A percentile compares a stretch with the other conserved stretches of the same genome.
phyloP scores from a whole-genome alignment of 192 early-diverging fungal species.

The Backusella morwellensis region DNA sequence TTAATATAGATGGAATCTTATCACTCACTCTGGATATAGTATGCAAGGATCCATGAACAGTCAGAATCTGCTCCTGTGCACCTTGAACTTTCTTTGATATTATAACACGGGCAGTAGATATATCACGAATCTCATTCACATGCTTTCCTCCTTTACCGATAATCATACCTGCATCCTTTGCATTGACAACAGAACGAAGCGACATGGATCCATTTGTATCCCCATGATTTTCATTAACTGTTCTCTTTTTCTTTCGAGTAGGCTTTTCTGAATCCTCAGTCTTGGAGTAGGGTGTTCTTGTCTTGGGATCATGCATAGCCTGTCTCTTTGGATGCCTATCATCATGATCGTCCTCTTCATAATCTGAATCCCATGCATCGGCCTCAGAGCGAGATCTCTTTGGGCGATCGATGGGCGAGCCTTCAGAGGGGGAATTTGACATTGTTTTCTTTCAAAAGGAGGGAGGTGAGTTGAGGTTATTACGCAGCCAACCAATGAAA shows the following conservation, averaged over 20 bases:
- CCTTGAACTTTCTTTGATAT: slow-evolving; percentile 84
- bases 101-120: slow-evolving; percentile 81
- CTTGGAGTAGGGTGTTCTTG: slow-evolving; percentile 26
- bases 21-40: slow-evolving; percentile 61
- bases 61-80: slow-evolving; percentile 67
- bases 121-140: slow-evolving; percentile 83
- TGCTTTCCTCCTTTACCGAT: slow-evolving; percentile 87
- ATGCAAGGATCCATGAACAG: slow-evolving; percentile 64
- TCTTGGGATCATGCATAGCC: slow-evolving; percentile 33
- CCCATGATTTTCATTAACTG: neutral
- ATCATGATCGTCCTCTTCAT: slow-evolving; percentile 1
- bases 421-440: slow-evolving; percentile 15
- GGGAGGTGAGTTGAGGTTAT: neutral
- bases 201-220: slow-evolving; percentile 16
- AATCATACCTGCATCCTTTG: slow-evolving; percentile 79
- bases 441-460: slow-evolving; percentile 21
- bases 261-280: neutral
- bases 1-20: neutral
- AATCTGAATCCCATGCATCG: slow-evolving; percentile 20
- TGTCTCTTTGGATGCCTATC: slow-evolving; percentile 32
- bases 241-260: neutral
- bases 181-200: slow-evolving; percentile 56
- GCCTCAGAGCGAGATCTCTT: slow-evolving; percentile 32
- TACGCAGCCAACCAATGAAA: neutral
- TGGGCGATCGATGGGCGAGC: slow-evolving; percentile 30